Evolutionary conservation across 139 green algal species (phyloP).

Genomic region (Coelastrella sp.): DNA sequence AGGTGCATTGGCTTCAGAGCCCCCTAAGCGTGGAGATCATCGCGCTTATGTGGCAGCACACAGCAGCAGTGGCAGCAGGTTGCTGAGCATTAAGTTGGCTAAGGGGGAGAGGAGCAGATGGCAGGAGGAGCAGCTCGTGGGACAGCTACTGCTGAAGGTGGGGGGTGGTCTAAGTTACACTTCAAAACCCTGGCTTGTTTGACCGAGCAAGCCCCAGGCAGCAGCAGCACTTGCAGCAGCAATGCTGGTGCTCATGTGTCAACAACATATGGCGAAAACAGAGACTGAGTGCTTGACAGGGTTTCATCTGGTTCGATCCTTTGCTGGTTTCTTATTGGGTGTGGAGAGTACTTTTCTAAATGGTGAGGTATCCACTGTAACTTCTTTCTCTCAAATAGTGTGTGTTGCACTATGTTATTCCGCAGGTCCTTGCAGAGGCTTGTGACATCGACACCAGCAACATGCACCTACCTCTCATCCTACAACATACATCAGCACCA

Average conservation of each 20-base stretch:
- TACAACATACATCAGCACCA: not conserved
- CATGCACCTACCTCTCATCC: constrained; percentile 39
- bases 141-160: constrained; percentile 67
- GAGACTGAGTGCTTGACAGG: too few relatives aligned
- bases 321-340: too few relatives aligned
- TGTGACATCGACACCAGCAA: not conserved
- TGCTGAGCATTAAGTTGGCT: not conserved
- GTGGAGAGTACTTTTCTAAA: too few relatives aligned
- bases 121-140: constrained; percentile 77
- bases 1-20: constrained; percentile 81
- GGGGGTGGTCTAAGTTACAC: not conserved
- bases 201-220: not conserved
- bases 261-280: not conserved
- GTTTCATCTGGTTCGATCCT: too few relatives aligned
- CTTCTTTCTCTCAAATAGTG: not conserved
- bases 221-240: not conserved
- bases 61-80: constrained; percentile 34
- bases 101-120: constrained; percentile 75
- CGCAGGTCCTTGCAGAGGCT: constrained; percentile 56
- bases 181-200: not conserved
- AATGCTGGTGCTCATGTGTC: not conserved
- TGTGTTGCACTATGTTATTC: not conserved
- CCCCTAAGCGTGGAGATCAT: constrained; percentile 80
- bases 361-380: too few relatives aligned
- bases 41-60: constrained; percentile 69